Percentiles rank a stretch among this genome's conserved stretches.
phyloP scores from a whole-genome alignment of 2,329 filamentous ascomycete genomes.

The Thermothelomyces thermophilus region DNA sequence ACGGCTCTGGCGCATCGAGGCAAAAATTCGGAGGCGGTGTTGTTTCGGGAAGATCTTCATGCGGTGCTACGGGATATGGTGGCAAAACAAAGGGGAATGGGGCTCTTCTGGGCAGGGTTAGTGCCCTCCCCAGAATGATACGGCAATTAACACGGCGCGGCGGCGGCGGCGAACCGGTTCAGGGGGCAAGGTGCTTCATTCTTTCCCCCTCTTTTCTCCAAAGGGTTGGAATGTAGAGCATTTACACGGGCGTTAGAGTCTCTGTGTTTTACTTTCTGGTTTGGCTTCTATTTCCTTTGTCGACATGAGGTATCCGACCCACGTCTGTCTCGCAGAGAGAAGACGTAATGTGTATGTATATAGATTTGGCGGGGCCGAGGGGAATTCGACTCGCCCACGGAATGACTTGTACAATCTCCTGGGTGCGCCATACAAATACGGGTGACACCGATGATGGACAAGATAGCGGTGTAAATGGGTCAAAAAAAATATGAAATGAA shows the following conservation, averaged over 20 bases:
- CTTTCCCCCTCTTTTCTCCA: too few relatives aligned
- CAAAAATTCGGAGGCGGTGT: constrained; percentile 6
- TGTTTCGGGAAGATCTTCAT: constrained; percentile 1
- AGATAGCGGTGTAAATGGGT: background rate
- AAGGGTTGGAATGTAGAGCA: constrained; percentile 13
- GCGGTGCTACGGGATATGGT: background rate
- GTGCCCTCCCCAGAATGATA: background rate
- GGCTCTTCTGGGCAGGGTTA: background rate
- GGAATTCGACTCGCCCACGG: too few relatives aligned
- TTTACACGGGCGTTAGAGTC: constrained; percentile 24
- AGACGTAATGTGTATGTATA: constrained; percentile 17
- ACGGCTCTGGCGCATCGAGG: constrained; percentile 11
- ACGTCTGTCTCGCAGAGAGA: constrained; percentile 4
- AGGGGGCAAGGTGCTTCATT: too few relatives aligned
- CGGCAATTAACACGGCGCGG: constrained; percentile 4
- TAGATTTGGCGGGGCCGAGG: constrained; percentile 4
- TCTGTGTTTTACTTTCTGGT: background rate
- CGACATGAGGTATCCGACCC: constrained; percentile 12
- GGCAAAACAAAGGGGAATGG: background rate
- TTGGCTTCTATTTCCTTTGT: background rate
- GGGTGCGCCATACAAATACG: background rate
- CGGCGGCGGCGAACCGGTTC: background rate
- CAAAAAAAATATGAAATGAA: background rate
- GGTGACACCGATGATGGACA: background rate
- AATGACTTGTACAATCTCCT: too few relatives aligned